phyloP scores from a whole-genome alignment of 805 yeast genomes.

The Ogataea parapolymorpha region DNA sequence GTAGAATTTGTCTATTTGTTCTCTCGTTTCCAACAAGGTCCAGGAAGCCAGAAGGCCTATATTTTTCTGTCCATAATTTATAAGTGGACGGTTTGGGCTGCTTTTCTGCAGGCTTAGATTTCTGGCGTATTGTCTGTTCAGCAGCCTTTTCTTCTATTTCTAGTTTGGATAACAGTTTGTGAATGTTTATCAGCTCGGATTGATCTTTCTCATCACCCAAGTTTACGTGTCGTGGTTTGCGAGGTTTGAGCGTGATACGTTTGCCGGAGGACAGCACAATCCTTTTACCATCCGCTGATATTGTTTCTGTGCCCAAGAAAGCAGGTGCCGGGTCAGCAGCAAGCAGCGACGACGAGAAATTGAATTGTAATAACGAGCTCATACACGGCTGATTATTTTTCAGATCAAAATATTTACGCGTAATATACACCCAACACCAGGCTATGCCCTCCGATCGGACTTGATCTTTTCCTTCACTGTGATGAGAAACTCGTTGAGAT shows the following conservation, averaged over 20 bases:
- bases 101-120: slow-evolving; percentile 9
- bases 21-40: slow-evolving; percentile 70
- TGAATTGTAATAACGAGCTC: slow-evolving; percentile 12
- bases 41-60: slow-evolving; percentile 60
- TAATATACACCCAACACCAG: slow-evolving; percentile 2
- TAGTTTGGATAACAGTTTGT: slow-evolving; percentile 20
- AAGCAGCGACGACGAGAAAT: slow-evolving; percentile 17
- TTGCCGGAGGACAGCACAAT: slow-evolving; percentile 23
- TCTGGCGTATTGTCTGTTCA: slow-evolving; percentile 11
- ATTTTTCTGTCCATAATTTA: slow-evolving; percentile 57
- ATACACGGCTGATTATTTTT: background rate
- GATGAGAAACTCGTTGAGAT: slow-evolving; percentile 28
- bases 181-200: slow-evolving; percentile 24
- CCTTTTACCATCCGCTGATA: background rate
- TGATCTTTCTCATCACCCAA: slow-evolving; percentile 5
- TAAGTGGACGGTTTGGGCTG: slow-evolving; percentile 7
- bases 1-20: slow-evolving; percentile 53
- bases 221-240: slow-evolving; percentile 1
- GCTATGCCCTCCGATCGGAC: slow-evolving; percentile 26
- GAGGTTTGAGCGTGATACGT: slow-evolving; percentile 20
- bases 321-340: slow-evolving; percentile 2
- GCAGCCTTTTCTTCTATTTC: slow-evolving; percentile 22
- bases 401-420: slow-evolving; percentile 4
- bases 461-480: slow-evolving; percentile 26
- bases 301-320: background rate